A percentile compares a stretch with the other conserved stretches of the same genome.
These are phyloP conservation scores for Thamnidium elegans DNA, from an alignment of 192 early-diverging fungal species.

Conservation along the genomic window DNA sequence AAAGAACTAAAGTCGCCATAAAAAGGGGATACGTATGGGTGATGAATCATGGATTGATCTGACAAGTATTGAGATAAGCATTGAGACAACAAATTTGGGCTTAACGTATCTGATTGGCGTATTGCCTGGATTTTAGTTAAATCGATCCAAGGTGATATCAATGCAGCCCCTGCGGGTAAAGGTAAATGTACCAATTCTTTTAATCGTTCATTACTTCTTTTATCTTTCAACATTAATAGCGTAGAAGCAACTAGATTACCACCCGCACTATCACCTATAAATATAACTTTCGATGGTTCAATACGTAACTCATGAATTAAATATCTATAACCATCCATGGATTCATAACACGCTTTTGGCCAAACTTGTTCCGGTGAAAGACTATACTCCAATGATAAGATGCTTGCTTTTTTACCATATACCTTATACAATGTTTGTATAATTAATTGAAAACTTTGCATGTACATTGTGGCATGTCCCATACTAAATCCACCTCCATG, in stretches of 20 bases:
- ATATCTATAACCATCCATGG: conserved; percentile 12
- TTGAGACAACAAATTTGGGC: neutral
- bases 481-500: conserved; percentile 18
- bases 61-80: neutral
- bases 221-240: neutral
- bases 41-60: neutral
- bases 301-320: conserved; percentile 5
- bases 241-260: conserved; percentile 8
- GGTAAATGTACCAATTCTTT: conserved; percentile 1
- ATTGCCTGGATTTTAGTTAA: neutral
- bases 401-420: neutral
- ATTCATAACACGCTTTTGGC: conserved; percentile 8
- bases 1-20: conserved; percentile 4
- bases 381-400: conserved; percentile 13
- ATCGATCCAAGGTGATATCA: conserved; percentile 15
- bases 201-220: neutral
- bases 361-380: conserved; percentile 1
- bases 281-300: neutral
- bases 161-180: conserved; percentile 11
- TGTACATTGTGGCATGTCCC: conserved; percentile 13
- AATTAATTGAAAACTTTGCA: neutral
- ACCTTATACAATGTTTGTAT: neutral
- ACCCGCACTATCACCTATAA: conserved; percentile 17
- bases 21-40: conserved; percentile 5
- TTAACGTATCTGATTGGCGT: neutral